These are phyloP conservation scores for Pythium pyrilobum DNA, from an alignment of 352 stramenopile genomes.

Conservation along the genomic window DNA sequence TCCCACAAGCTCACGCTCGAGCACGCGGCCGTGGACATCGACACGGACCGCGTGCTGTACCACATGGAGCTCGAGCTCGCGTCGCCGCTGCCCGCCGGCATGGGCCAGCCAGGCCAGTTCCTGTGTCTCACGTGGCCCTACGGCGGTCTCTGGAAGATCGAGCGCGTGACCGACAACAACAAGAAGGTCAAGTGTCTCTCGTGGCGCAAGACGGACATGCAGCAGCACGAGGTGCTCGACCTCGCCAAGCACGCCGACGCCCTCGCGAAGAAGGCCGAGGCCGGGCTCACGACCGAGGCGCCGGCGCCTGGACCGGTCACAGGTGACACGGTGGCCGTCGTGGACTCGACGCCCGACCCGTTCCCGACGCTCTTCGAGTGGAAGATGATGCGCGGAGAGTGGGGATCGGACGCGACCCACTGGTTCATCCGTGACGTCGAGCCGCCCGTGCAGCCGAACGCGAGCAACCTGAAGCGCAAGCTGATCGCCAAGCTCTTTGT, in stretches of 20 bases:
- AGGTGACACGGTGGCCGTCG: background rate
- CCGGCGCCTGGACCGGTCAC: background rate
- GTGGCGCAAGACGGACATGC: constrained; percentile 47
- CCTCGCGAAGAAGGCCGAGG: constrained; percentile 32
- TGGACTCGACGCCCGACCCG: background rate
- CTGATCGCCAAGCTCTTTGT: constrained; percentile 20
- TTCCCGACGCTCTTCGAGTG: constrained; percentile 40
- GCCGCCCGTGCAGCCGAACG: constrained; percentile 7
- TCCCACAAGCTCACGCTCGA: constrained; percentile 43
- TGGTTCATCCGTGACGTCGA: constrained; percentile 53
- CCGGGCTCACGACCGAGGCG: constrained; percentile 9
- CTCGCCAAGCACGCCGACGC: constrained; percentile 28
- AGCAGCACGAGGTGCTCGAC: constrained; percentile 13
- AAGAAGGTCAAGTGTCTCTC: constrained; percentile 35
- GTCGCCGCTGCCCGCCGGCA: constrained; percentile 26
- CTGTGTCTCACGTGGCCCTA: constrained; percentile 45
- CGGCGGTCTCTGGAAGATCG: constrained; percentile 58
- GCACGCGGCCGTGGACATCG: constrained; percentile 48
- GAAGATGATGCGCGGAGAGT: constrained; percentile 57
- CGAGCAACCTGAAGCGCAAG: constrained; percentile 5
- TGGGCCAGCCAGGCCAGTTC: constrained; percentile 28
- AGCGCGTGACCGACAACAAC: constrained; percentile 27
- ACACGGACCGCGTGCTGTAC: constrained; percentile 43
- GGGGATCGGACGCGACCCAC: constrained; percentile 28
- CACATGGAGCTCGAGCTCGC: constrained; percentile 43